Conservation (phyloP, 2,329 filamentous ascomycete species). For the Talaromyces pinophilus region DNA sequence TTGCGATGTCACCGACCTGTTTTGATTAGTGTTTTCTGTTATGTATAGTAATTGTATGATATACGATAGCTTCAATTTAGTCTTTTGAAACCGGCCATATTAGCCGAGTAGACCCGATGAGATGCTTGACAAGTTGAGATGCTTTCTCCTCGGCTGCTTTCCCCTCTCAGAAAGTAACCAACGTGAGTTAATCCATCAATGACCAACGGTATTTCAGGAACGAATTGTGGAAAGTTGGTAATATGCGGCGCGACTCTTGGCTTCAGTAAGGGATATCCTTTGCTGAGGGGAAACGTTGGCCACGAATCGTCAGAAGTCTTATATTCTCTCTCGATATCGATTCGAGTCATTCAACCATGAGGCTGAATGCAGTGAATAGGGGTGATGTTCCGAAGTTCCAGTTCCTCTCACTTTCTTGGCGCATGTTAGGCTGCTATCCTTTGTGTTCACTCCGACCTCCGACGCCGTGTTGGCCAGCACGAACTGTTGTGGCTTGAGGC, state of each 20-base stretch:
- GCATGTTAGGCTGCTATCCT: background rate
- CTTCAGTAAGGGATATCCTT: background rate
- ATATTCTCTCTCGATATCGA: background rate
- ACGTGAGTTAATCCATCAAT: background rate
- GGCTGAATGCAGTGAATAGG: background rate
- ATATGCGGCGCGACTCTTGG: background rate
- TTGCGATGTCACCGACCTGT: background rate
- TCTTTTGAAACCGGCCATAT: background rate
- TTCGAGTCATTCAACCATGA: background rate
- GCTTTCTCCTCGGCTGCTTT: background rate
- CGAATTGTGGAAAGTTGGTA: background rate
- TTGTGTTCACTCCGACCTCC: background rate
- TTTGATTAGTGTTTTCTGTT: background rate
- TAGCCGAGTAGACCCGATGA: background rate
- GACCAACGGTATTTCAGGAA: background rate
- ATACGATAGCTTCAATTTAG: background rate
- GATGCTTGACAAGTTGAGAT: background rate
- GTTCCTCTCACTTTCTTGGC: background rate
- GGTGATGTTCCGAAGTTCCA: background rate
- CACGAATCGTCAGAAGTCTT: background rate
- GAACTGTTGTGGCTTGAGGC: conserved; percentile 8
- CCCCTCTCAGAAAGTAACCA: background rate
- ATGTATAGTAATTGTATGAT: background rate
- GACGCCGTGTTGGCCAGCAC: background rate
- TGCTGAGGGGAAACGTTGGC: background rate